A percentile compares a stretch with the other conserved stretches of the same genome.
Conservation (phyloP, 768 basidiomycete genomes). For the Lentinus tigrinus region DNA sequence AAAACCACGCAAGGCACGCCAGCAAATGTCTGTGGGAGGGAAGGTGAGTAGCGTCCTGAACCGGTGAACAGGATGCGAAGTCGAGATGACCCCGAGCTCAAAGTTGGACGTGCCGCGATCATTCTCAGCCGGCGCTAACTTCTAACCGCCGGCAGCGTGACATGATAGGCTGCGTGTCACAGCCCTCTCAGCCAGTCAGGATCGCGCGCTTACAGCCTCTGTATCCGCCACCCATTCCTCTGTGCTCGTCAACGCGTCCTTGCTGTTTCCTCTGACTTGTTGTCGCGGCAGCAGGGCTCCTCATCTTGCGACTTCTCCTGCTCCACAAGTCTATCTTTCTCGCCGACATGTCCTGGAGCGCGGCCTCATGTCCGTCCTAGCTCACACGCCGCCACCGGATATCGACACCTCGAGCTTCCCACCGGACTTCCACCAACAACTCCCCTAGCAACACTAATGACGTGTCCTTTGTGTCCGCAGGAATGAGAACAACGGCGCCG, state of each 20-base stretch:
- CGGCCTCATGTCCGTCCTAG: no score
- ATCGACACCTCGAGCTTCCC: neutral
- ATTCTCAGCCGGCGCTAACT: neutral
- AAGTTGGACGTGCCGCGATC: neutral
- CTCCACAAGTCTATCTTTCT: no score
- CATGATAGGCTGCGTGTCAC: neutral
- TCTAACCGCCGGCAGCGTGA: neutral
- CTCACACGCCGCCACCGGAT: slow-evolving; percentile 11
- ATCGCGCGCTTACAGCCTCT: neutral
- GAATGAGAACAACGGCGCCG: neutral
- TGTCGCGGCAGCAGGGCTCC: no score
- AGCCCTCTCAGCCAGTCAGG: neutral
- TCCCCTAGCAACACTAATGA: slow-evolving; percentile 2
- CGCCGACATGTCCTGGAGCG: no score
- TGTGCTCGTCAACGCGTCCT: neutral
- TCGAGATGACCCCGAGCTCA: neutral
- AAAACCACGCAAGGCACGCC: neutral
- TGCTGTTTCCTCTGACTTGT: neutral
- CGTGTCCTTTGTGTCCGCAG: neutral
- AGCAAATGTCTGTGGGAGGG: neutral
- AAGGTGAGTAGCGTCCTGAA: no score
- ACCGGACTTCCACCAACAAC: neutral
- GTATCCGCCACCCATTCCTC: neutral
- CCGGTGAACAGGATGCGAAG: neutral
- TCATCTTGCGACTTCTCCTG: no score